Evolutionary conservation across 2,329 filamentous ascomycete genomes (phyloP).

Genomic region (Juglanconis oblonga): DNA sequence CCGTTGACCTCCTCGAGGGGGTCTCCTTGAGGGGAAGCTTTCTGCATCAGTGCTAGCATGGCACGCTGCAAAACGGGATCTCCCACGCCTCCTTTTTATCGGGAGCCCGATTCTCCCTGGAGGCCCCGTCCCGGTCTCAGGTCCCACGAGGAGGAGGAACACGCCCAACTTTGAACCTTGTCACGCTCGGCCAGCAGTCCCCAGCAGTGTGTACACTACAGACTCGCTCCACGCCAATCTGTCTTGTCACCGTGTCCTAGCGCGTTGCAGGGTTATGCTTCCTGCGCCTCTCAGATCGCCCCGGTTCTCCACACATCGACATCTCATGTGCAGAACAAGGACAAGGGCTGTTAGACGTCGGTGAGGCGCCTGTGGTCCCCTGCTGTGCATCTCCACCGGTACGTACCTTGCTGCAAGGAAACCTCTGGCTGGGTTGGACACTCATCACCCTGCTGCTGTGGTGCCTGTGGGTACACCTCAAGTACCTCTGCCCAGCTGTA

Average conservation of each 20-base stretch:
- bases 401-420: not conserved
- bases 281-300: slow-evolving; percentile 19
- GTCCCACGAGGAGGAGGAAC: slow-evolving; percentile 7
- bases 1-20: not conserved
- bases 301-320: slow-evolving; percentile 18
- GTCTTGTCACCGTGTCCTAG: slow-evolving; percentile 17
- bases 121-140: slow-evolving; percentile 1
- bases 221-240: slow-evolving; percentile 15
- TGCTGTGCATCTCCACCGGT: not conserved
- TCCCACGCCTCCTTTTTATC: not conserved
- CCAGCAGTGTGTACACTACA: not conserved
- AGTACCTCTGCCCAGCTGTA: slow-evolving; percentile 1
- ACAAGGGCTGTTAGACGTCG: slow-evolving; percentile 8
- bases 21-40: not conserved
- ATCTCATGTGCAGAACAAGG: slow-evolving; percentile 15
- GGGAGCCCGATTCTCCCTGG: not conserved
- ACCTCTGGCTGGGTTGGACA: not conserved
- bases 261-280: slow-evolving; percentile 13
- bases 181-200: not conserved
- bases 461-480: slow-evolving; percentile 2
- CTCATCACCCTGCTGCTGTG: not conserved
- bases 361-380: slow-evolving; percentile 15
- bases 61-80: not conserved
- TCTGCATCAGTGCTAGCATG: not conserved
- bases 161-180: not conserved